Evolutionary conservation across 768 basidiomycete species (phyloP), one percentile per base, ranked within the genome.

Genomic region (Suillus paluster): DNA sequence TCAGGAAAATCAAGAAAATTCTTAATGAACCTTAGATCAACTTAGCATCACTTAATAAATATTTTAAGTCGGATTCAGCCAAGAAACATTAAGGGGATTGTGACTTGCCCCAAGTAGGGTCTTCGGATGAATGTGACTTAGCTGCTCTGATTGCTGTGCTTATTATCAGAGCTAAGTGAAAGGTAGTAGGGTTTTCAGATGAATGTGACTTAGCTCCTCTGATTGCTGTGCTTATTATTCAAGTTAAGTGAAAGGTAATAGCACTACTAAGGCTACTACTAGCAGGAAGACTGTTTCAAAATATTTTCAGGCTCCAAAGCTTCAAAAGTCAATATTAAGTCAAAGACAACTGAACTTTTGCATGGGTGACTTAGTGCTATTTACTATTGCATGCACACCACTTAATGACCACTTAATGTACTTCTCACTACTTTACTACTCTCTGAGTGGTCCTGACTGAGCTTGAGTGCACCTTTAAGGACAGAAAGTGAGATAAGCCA

Each of bases 241-340:
- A n/a, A 46, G 45, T n/a, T 46, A 46, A 46, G 45, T 46, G 21
- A 46, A 42, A n/a, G 42, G 34, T n/a, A n/a, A n/a, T n/a, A n/a
- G 39, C 7, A 41, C 39, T 41, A 41, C 39, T 41, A 41, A 41
- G 39, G 39, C 39, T 41, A 41, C 17, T 41, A 41, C 39, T 41
- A 17, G 17, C 39, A 41, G 39, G 3, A 41, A 42, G 41, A 42
- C 19, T 42, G 41, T 42, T 42, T 42, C 41, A 42, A 42, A 42
- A 19, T 19, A 42, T 19, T 42, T 42, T 42, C 41, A 42, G 41
- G 41, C 41, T 19, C 41, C 41, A 42, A 42, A 42, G 41, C 7
- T 42, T 42, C 41, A 42, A 42, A 42, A 42, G 41, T 42, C 19
- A 42, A 42, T 8, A 42, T 42, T 42, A 42, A 42, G 41, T 42